phyloP scores from a whole-genome alignment of 1,284 basidiomycete species.

The Ganoderma meredithae region DNA sequence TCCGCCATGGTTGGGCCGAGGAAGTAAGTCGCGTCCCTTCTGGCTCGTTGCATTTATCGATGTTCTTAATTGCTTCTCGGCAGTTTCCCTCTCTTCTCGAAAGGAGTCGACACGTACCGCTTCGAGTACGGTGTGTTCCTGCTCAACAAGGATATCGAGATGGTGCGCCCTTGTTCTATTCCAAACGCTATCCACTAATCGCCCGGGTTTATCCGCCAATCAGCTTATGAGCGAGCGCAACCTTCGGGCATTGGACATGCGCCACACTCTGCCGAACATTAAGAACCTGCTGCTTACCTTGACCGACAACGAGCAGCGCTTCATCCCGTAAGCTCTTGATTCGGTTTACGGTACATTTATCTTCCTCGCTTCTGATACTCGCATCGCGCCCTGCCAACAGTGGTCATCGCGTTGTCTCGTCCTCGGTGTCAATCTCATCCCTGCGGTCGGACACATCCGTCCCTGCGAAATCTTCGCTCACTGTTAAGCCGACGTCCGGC shows the following conservation, averaged over 20 bases:
- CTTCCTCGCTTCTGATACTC: conserved; percentile 9
- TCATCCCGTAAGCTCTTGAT: conserved; percentile 50
- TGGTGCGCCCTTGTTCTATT: conserved; percentile 58
- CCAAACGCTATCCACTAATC: background rate
- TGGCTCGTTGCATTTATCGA: conserved; percentile 24
- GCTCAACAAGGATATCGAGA: conserved; percentile 96
- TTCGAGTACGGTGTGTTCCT: conserved; percentile 99
- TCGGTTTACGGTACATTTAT: conserved; percentile 8
- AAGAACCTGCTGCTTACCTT: conserved; percentile 93
- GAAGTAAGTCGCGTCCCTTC: conserved; percentile 62
- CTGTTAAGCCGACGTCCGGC: conserved; percentile 22
- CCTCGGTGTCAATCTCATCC: conserved; percentile 37
- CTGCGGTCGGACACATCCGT: conserved; percentile 41
- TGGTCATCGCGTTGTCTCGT: conserved; percentile 33
- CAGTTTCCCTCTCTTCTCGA: conserved; percentile 94
- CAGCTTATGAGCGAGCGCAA: conserved; percentile 92
- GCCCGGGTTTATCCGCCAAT: conserved; percentile 13
- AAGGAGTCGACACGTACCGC: conserved; percentile 93
- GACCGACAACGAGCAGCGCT: conserved; percentile 67
- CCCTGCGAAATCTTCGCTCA: conserved; percentile 35
- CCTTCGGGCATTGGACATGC: conserved; percentile 88
- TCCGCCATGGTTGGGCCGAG: conserved; percentile 93
- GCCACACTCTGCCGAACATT: conserved; percentile 96
- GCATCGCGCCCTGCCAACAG: conserved; percentile 13
- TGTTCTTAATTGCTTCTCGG: conserved; percentile 16